Conservation (phyloP, 2,329 filamentous ascomycete genomes). For the Zymoseptoria brevis region DNA sequence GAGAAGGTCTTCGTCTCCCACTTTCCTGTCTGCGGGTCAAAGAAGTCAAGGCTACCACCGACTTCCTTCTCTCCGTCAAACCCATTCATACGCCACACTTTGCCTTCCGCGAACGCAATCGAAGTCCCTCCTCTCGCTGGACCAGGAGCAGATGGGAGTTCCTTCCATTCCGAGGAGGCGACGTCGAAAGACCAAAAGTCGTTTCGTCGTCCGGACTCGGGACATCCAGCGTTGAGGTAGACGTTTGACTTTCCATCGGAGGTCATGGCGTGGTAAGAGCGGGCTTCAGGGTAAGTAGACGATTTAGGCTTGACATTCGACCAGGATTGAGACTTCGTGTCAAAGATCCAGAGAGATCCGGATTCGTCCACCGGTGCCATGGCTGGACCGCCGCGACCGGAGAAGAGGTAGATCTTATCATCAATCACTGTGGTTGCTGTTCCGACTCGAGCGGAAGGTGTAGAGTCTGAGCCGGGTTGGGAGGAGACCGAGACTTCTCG, state of each 20-base stretch:
- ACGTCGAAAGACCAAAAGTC: constrained; percentile 78
- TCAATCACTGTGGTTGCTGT: constrained; percentile 62
- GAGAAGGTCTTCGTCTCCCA: constrained; percentile 37
- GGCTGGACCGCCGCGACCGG: constrained; percentile 62
- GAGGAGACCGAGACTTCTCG: constrained; percentile 14
- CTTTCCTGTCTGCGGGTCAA: constrained; percentile 29
- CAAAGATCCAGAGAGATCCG: constrained; percentile 69
- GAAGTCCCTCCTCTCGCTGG: constrained; percentile 59
- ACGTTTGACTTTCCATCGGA: constrained; percentile 62
- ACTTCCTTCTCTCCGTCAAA: constrained; percentile 64
- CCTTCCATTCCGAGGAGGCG: constrained; percentile 55
- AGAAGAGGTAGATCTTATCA: constrained; percentile 69
- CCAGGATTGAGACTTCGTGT: constrained; percentile 60
- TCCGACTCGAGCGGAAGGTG: constrained; percentile 64
- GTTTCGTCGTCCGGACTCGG: constrained; percentile 52
- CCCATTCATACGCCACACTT: constrained; percentile 71
- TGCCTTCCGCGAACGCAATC: constrained; percentile 55
- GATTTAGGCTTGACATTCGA: constrained; percentile 50
- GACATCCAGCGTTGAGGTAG: constrained; percentile 69
- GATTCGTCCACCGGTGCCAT: constrained; percentile 66
- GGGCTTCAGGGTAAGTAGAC: constrained; percentile 49
- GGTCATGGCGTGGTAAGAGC: constrained; percentile 63
- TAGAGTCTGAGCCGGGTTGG: constrained; percentile 32
- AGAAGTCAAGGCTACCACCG: constrained; percentile 64
- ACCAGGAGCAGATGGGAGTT: constrained; percentile 59